Evolutionary conservation across 1,284 basidiomycete species (phyloP), one percentile per base, ranked within the genome.

Genomic region (Phellinidium pouzarii): DNA sequence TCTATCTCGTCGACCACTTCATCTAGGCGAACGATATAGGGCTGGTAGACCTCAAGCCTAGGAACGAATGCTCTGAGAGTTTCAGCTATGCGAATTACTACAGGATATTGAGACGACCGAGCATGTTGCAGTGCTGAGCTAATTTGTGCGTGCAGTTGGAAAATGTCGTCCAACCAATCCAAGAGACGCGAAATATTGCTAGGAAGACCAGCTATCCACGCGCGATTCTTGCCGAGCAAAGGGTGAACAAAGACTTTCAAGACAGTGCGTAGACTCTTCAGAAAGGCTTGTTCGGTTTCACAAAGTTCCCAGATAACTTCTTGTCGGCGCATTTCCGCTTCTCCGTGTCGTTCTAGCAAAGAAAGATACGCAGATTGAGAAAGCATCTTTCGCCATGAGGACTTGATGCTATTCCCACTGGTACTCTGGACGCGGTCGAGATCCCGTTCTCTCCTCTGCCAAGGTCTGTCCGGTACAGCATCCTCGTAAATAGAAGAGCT

Each of bases 111-210:
- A 48, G 67, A 62, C 53, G 73, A 64, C 48, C 72, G 72, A 34
- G 73, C 67, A 3, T 70, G 62, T 22, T 76, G 70, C 48, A 91
- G 66, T 0, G 76, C 67, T 1, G 74, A 68, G 4, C 75, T 72
- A 22, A 94, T 71, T 54, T 82, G 76, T 2, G 72, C 67, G 59
- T 95, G 92, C 1, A 92, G 70, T 54, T 84, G 81, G 11, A 84
- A 72, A 56, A 95, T 89, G 58, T 89, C 87, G 60, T 93, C 90
- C 44, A 94, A 70, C 80, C 86, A 88, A 64, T 92, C 90, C 57
- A 94, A 82, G 25, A 93, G 72, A 14, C 80, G 76, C 3, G 82
- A 75, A 6, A 91, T 73, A 27, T 80, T 76, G 0, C 70, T 58
- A 0, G 91, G 89, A 17, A 94, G 76, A 14, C 91, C 91, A 3